Evolutionary conservation across 139 green algal genomes (phyloP).

Genomic region (Chlorella sorokiniana): DNA sequence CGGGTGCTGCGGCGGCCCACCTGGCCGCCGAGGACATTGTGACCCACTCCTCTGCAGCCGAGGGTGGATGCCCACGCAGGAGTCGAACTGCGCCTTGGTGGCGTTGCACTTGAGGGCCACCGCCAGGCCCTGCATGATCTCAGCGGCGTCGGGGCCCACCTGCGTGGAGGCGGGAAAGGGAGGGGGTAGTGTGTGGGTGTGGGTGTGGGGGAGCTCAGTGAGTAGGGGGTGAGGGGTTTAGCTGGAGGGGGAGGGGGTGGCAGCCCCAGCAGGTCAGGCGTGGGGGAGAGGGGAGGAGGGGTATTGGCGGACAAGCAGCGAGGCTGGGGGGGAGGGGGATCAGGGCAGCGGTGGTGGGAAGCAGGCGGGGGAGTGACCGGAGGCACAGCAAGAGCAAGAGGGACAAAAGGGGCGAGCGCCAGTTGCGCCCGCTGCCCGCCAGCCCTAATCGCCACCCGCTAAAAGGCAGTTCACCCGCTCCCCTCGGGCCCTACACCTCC

Average conservation of each 20-base stretch:
- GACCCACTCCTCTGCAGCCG: slow-evolving; percentile 95
- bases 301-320: no score
- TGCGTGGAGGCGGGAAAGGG: not conserved
- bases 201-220: not conserved
- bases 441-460: no score
- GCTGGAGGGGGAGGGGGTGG: not conserved
- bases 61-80: slow-evolving; percentile 93
- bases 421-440: no score
- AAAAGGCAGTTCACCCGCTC: no score
- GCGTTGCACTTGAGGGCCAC: slow-evolving; percentile 91
- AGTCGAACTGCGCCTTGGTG: slow-evolving; percentile 93
- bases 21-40: slow-evolving; percentile 77
- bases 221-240: not conserved
- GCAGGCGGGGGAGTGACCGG: no score
- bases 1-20: slow-evolving; percentile 13
- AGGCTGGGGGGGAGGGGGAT: no score
- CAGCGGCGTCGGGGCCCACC: slow-evolving; percentile 83
- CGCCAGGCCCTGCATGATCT: slow-evolving; percentile 98
- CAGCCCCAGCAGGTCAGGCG: not conserved
- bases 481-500: no score
- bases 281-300: no score
- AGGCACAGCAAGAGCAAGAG: not conserved
- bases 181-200: not conserved
- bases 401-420: not conserved
- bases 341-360: no score